Conservation (phyloP, 192 early-diverging fungal genomes). For the Coemansia sp. region DNA sequence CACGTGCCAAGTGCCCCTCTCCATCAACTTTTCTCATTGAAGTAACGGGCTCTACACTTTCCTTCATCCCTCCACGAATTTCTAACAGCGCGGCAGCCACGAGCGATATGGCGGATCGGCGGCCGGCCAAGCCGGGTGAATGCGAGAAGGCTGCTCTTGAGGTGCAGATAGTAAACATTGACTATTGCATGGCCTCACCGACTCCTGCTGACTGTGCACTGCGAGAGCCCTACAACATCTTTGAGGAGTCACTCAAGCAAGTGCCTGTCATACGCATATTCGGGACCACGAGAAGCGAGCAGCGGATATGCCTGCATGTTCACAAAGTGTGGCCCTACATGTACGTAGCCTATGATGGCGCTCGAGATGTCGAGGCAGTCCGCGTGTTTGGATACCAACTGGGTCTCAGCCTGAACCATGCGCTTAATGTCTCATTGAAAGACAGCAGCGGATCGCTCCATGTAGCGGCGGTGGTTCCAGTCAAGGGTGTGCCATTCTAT, state of each 20-base stretch:
- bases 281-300: slow-evolving; percentile 65
- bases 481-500: slow-evolving; percentile 85
- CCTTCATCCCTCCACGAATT: background rate
- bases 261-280: slow-evolving; percentile 74
- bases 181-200: slow-evolving; percentile 56
- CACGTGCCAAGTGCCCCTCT: background rate
- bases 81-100: background rate
- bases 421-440: slow-evolving; percentile 53
- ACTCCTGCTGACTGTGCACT: slow-evolving; percentile 19
- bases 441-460: slow-evolving; percentile 19
- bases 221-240: slow-evolving; percentile 36
- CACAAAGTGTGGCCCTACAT: slow-evolving; percentile 84
- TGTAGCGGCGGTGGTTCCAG: slow-evolving; percentile 67
- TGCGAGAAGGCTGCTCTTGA: slow-evolving; percentile 11
- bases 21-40: background rate
- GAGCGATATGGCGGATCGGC: background rate
- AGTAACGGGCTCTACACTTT: background rate
- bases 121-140: background rate
- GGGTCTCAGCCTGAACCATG: slow-evolving; percentile 65
- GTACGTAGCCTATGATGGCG: slow-evolving; percentile 64
- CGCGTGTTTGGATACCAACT: slow-evolving; percentile 33
- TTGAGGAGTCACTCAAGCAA: slow-evolving; percentile 24
- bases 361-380: slow-evolving; percentile 10
- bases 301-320: slow-evolving; percentile 78
- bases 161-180: slow-evolving; percentile 64